These are phyloP conservation scores for Ampelomyces quisqualis DNA, from an alignment of 2,329 filamentous ascomycete genomes.

Conservation along the genomic window DNA sequence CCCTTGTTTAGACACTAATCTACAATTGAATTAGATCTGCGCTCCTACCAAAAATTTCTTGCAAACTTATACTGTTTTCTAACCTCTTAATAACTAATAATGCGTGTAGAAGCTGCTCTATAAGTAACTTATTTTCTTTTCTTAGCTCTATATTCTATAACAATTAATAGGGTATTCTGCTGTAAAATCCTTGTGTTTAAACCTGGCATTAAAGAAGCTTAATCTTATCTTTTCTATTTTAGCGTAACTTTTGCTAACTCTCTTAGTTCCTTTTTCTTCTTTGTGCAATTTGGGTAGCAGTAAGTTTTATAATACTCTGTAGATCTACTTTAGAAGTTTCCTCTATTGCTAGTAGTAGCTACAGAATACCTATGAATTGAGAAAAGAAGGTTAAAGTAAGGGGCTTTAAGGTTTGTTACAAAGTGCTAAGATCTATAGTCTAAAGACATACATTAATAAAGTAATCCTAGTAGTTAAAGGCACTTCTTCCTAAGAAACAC, in stretches of 20 bases:
- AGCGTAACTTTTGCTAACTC: background rate
- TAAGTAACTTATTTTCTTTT: background rate
- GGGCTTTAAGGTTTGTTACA: background rate
- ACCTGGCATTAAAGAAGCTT: background rate
- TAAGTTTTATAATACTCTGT: background rate
- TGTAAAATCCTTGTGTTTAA: background rate
- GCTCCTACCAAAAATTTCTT: background rate
- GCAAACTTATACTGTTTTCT: background rate
- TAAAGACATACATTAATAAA: background rate
- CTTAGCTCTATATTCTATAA: background rate
- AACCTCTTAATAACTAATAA: background rate
- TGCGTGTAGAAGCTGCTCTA: background rate
- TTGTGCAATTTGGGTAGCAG: background rate
- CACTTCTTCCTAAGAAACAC: no score
- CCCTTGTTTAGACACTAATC: background rate
- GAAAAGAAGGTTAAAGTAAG: background rate
- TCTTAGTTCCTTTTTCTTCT: background rate
- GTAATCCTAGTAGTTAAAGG: background rate
- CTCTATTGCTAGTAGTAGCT: background rate
- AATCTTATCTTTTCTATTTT: background rate
- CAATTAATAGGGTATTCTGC: background rate
- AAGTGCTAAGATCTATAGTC: background rate
- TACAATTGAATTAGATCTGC: background rate
- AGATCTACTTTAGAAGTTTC: background rate
- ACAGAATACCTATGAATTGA: no score